Evolutionary conservation across 495 filamentous ascomycete genomes (phyloP).

Genomic region (Daldinia concentrica): DNA sequence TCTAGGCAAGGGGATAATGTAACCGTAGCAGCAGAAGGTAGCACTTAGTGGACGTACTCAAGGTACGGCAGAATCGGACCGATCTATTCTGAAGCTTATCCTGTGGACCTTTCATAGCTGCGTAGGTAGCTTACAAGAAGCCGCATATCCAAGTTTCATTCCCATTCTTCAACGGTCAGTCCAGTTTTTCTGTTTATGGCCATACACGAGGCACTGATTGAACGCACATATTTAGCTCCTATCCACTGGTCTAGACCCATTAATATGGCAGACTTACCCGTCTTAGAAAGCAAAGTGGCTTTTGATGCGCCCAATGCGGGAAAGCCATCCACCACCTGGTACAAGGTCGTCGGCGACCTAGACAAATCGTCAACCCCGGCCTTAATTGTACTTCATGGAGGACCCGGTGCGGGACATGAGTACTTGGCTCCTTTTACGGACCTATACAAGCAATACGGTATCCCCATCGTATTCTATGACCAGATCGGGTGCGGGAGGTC

Average conservation of each 20-base stretch:
- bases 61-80: slow-evolving; percentile 3
- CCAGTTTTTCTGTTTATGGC: slow-evolving; percentile 2
- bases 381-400: slow-evolving; percentile 57
- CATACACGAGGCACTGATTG: background rate
- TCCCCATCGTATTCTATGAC: slow-evolving; percentile 65
- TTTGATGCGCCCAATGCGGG: slow-evolving; percentile 51
- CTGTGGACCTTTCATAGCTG: background rate
- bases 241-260: slow-evolving; percentile 5
- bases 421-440: slow-evolving; percentile 57
- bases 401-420: slow-evolving; percentile 57
- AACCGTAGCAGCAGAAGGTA: background rate
- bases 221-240: background rate
- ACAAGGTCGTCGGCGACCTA: slow-evolving; percentile 53
- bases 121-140: background rate
- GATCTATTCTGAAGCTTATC: background rate
- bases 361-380: slow-evolving; percentile 31
- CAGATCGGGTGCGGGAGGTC: slow-evolving; percentile 62
- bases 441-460: slow-evolving; percentile 47
- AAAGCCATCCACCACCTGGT: slow-evolving; percentile 58
- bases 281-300: slow-evolving; percentile 40
- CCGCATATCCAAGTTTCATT: background rate
- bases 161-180: background rate
- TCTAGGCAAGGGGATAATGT: background rate
- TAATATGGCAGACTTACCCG: slow-evolving; percentile 18
- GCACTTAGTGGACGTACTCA: background rate